phyloP scores from a whole-genome alignment of 768 basidiomycete genomes.

The Serendipita vermifera region DNA sequence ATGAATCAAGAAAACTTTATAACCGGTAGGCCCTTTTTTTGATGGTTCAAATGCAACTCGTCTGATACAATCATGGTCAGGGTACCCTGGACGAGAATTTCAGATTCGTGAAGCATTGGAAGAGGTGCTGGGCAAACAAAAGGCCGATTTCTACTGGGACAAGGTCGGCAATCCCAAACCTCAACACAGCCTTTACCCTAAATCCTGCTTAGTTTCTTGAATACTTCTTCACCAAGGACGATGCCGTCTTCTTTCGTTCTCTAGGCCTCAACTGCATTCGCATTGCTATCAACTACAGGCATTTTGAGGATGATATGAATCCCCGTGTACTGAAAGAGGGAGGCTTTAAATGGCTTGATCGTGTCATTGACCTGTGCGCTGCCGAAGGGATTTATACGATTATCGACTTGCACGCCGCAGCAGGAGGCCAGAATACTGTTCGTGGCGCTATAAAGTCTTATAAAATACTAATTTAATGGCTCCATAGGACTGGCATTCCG shows the following conservation, averaged over 20 bases:
- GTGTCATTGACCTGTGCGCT: slow-evolving; percentile 64
- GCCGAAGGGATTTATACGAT: slow-evolving; percentile 55
- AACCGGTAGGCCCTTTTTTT: slow-evolving; percentile 30
- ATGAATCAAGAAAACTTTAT: slow-evolving; percentile 75
- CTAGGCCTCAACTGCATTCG: slow-evolving; percentile 73
- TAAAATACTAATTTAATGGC: background rate
- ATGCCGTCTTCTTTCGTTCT: slow-evolving; percentile 63
- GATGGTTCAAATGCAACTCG: background rate
- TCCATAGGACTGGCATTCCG: slow-evolving; percentile 58
- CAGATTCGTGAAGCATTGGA: slow-evolving; percentile 63
- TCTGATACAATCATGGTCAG: slow-evolving; percentile 23
- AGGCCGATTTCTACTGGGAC: slow-evolving; percentile 73
- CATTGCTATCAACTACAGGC: slow-evolving; percentile 58
- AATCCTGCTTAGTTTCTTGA: slow-evolving; percentile 48
- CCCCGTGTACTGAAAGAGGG: slow-evolving; percentile 60
- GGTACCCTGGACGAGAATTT: slow-evolving; percentile 70
- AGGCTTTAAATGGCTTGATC: slow-evolving; percentile 72
- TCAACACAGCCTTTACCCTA: background rate
- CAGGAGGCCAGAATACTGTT: slow-evolving; percentile 22
- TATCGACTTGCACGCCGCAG: slow-evolving; percentile 59
- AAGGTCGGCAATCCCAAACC: slow-evolving; percentile 34
- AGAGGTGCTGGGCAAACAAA: slow-evolving; percentile 48
- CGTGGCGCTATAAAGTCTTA: background rate
- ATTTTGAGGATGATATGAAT: slow-evolving; percentile 72
- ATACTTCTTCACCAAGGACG: slow-evolving; percentile 67